These are phyloP conservation scores for Magnusiomyces clavatus DNA, from an alignment of 1,139 yeast species.

Conservation along the genomic window DNA sequence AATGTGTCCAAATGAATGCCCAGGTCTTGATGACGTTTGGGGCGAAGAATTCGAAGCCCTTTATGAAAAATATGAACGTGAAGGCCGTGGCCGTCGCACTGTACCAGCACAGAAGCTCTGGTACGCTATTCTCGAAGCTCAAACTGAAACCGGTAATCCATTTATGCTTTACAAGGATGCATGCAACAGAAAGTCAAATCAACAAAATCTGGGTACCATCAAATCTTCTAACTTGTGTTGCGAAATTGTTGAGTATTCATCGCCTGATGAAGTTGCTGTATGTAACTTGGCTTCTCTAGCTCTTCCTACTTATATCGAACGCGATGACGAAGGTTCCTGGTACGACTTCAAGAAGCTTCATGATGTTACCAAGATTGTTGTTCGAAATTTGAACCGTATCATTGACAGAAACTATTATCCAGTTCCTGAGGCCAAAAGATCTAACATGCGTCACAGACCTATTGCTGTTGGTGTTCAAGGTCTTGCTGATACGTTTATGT, in stretches of 20 bases:
- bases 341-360: constrained; percentile 58
- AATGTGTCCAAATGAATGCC: constrained; percentile 72
- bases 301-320: constrained; percentile 49
- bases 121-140: constrained; percentile 69
- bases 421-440: constrained; percentile 46
- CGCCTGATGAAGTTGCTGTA: constrained; percentile 72
- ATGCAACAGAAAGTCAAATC: constrained; percentile 67
- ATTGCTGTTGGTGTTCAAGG: constrained; percentile 80
- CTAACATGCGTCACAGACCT: constrained; percentile 65
- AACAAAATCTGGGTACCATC: constrained; percentile 69
- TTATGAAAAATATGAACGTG: constrained; percentile 54
- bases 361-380: constrained; percentile 51
- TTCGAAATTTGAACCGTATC: constrained; percentile 55
- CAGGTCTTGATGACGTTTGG: constrained; percentile 60
- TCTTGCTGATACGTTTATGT: constrained; percentile 61
- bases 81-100: constrained; percentile 50
- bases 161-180: constrained; percentile 78
- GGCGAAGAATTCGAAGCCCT: constrained; percentile 62
- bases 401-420: constrained; percentile 69
- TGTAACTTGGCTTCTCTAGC: constrained; percentile 79
- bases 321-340: constrained; percentile 34
- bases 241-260: constrained; percentile 72
- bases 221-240: constrained; percentile 78
- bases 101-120: constrained; percentile 70
- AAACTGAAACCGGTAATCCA: constrained; percentile 81